These are phyloP conservation scores for Sporothrix brasiliensis DNA, from an alignment of 2,329 filamentous ascomycete species.

Conservation along the genomic window DNA sequence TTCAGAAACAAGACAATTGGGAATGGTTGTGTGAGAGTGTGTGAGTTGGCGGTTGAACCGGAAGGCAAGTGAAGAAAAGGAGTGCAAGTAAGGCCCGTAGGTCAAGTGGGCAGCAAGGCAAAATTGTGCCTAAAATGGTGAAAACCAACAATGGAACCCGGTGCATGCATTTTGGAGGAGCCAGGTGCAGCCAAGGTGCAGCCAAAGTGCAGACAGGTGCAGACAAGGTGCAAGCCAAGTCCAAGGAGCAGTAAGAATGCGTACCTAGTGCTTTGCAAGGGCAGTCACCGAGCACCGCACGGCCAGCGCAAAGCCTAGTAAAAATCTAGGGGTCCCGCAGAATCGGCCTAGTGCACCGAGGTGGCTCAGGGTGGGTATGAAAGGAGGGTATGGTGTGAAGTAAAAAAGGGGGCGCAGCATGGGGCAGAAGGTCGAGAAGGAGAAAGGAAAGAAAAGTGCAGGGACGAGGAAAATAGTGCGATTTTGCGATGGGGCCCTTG, in stretches of 20 bases:
- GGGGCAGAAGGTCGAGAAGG: slow-evolving; percentile 21
- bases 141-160: slow-evolving; percentile 24
- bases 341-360: slow-evolving; percentile 4
- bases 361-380: slow-evolving; percentile 9
- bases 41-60: not conserved
- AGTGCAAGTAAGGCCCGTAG: not conserved
- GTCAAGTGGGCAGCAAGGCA: slow-evolving; percentile 18
- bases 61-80: not conserved
- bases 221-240: slow-evolving; percentile 13
- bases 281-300: slow-evolving; percentile 20
- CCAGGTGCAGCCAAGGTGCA: slow-evolving; percentile 2
- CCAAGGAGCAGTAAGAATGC: slow-evolving; percentile 5
- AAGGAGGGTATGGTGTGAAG: slow-evolving; percentile 8
- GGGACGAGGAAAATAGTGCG: slow-evolving; percentile 15
- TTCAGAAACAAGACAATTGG: not conserved
- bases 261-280: not conserved
- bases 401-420: slow-evolving; percentile 29
- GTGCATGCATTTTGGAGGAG: not conserved
- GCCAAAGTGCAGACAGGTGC: not conserved
- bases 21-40: slow-evolving; percentile 14
- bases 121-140: not conserved
- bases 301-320: slow-evolving; percentile 15
- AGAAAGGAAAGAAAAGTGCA: not conserved
- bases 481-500: slow-evolving; percentile 9
- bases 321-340: slow-evolving; percentile 8